Evolutionary conservation across 108 stramenopile genomes (phyloP), one percentile per base, ranked within the genome.

Genomic region (Chaetoceros muelleri): DNA sequence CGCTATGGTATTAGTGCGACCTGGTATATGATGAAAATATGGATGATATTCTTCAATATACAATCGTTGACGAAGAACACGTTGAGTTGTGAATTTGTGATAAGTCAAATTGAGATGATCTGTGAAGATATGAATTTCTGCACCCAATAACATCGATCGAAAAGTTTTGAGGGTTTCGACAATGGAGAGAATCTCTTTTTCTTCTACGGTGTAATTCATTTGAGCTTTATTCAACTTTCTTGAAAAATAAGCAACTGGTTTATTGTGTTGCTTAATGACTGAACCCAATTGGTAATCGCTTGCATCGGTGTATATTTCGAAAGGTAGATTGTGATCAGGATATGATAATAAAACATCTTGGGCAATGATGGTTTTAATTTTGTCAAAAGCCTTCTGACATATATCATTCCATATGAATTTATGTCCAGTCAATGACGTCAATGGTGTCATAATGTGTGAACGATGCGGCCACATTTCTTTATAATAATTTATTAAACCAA

Each of bases 401-500:
- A n/a, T n/a, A n/a, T n/a, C n/a, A n/a, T n/a, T n/a, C n/a, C n/a
- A n/a, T n/a, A n/a, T n/a, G n/a, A n/a, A n/a, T n/a, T n/a, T n/a
- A n/a, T n/a, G n/a, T n/a, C n/a, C n/a, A n/a, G n/a, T n/a, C n/a
- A n/a, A n/a, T n/a, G n/a, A n/a, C n/a, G n/a, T n/a, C 1, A 74
- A 48, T 17, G 64, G 76, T 30, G 69, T 60, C 0, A 81, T 31
- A 21, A 81, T 31, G 50, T 77, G 71, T 3, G 76, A 61, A 18
- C 76, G 53, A 10, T 56, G 54, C 21, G 69, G 75, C 53, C 52
- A n/a, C n/a, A n/a, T n/a, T n/a, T n/a, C n/a, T n/a, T n/a, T n/a
- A n/a, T n/a, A n/a, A n/a, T n/a, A n/a, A 80, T 50, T 74, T 1
- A 79, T 63, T 25, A 62, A 59, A 28, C 73, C 78, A 53, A 72